Evolutionary conservation across 768 basidiomycete genomes (phyloP).

Genomic region (Boletus speciosus): DNA sequence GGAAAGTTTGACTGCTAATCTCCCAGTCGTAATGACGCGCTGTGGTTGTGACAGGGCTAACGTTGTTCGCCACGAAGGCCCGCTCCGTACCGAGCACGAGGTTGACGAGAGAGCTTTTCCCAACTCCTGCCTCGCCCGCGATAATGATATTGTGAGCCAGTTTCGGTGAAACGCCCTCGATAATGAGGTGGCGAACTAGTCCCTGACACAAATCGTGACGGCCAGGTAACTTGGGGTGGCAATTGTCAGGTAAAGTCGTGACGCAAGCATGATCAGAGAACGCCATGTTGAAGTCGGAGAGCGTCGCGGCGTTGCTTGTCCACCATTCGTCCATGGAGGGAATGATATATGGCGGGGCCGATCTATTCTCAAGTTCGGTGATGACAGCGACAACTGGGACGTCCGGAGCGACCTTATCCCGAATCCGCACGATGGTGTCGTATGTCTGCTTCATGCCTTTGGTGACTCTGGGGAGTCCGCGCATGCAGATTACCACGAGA

Average conservation of each 20-base stretch:
- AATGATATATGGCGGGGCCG: slow-evolving; percentile 11
- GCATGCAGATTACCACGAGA: slow-evolving; percentile 27
- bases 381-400: slow-evolving; percentile 27
- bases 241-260: slow-evolving; percentile 20
- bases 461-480: slow-evolving; percentile 24
- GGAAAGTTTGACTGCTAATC: slow-evolving; percentile 7
- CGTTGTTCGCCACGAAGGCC: slow-evolving; percentile 15
- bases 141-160: slow-evolving; percentile 23
- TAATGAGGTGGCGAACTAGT: slow-evolving; percentile 13
- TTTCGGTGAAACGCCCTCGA: slow-evolving; percentile 20
- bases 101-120: slow-evolving; percentile 29
- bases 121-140: slow-evolving; percentile 27
- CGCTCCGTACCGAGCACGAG: slow-evolving; percentile 24
- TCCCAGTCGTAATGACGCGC: slow-evolving; percentile 14
- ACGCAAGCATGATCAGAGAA: slow-evolving; percentile 29
- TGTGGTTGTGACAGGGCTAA: slow-evolving; percentile 16
- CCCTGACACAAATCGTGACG: slow-evolving; percentile 17
- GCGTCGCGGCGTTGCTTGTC: slow-evolving; percentile 28
- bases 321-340: slow-evolving; percentile 39
- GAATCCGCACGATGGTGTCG: slow-evolving; percentile 18
- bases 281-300: slow-evolving; percentile 30
- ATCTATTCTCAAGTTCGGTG: slow-evolving; percentile 34
- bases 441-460: slow-evolving; percentile 29
- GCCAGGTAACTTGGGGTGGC: slow-evolving; percentile 19
- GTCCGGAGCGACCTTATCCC: slow-evolving; percentile 14